Evolutionary conservation across 2,329 filamentous ascomycete genomes (phyloP).

Genomic region (Albifimbria verrucaria): DNA sequence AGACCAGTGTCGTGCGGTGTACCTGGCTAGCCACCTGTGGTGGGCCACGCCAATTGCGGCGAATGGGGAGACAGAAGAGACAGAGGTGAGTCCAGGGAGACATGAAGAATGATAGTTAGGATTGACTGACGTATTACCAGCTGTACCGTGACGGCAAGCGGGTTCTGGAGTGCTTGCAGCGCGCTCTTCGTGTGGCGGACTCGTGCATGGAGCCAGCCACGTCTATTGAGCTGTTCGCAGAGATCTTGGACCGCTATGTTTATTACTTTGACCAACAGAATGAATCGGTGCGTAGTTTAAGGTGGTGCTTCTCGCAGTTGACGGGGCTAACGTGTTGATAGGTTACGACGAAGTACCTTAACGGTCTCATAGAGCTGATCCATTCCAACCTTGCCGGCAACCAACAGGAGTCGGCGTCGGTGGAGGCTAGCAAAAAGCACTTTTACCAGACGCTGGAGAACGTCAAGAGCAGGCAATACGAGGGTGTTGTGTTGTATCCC

Average conservation of each 20-base stretch:
- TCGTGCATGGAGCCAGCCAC: slow-evolving; percentile 99
- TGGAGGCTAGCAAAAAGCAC: slow-evolving; percentile 89
- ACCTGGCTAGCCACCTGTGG: slow-evolving; percentile 95
- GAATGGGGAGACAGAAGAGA: slow-evolving; percentile 76
- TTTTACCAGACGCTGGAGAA: slow-evolving; percentile 95
- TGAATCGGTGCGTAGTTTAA: slow-evolving; percentile 65
- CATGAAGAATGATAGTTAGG: slow-evolving; percentile 3
- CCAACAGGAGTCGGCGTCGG: slow-evolving; percentile 72
- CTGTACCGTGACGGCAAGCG: slow-evolving; percentile 97
- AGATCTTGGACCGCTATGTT: slow-evolving; percentile 96
- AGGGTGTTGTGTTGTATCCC: slow-evolving; percentile 76
- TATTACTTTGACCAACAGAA: slow-evolving; percentile 99
- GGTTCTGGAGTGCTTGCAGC: slow-evolving; percentile 92
- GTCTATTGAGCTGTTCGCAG: slow-evolving; percentile 95
- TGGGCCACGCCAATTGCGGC: slow-evolving; percentile 85
- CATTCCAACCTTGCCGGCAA: slow-evolving; percentile 91
- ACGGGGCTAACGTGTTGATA: slow-evolving; percentile 22
- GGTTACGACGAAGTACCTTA: slow-evolving; percentile 95
- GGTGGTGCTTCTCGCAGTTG: background rate
- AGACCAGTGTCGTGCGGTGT: slow-evolving; percentile 95
- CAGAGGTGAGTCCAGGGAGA: slow-evolving; percentile 50
- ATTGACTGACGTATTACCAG: slow-evolving; percentile 43
- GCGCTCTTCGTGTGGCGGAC: slow-evolving; percentile 91
- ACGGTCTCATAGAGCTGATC: slow-evolving; percentile 96
- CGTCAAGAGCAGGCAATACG: slow-evolving; percentile 86